These are phyloP conservation scores for Coemansia asiatica DNA, from an alignment of 192 early-diverging fungal genomes.

Conservation along the genomic window DNA sequence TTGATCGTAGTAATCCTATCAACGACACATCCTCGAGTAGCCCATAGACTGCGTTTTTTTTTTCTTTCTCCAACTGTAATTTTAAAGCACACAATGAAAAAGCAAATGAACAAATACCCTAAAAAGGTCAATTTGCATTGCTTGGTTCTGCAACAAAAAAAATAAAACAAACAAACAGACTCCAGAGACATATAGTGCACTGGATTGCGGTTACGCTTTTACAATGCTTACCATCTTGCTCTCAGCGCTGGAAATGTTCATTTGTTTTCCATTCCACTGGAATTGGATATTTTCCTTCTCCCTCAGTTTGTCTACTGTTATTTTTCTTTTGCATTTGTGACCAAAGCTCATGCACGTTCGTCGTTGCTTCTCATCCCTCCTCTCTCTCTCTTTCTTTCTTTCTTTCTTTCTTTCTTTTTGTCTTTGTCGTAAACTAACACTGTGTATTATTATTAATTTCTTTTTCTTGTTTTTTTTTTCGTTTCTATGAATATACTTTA, in stretches of 20 bases:
- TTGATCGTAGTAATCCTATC: background rate
- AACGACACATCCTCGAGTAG: background rate
- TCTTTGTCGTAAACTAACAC: no score
- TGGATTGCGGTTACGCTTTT: background rate
- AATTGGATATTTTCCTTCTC: background rate
- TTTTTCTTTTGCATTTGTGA: background rate
- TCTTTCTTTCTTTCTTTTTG: no score
- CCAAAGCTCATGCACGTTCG: background rate
- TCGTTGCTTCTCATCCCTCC: background rate
- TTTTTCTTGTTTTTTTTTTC: slow-evolving; percentile 2
- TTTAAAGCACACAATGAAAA: background rate
- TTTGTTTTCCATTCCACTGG: background rate
- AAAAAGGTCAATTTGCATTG: no score
- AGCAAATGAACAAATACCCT: no score
- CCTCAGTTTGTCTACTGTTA: background rate
- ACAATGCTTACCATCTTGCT: background rate
- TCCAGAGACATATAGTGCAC: no score
- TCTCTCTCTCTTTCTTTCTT: background rate
- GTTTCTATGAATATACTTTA: background rate
- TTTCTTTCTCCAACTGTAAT: background rate
- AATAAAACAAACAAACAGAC: no score
- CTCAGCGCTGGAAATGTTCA: background rate
- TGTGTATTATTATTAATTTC: background rate
- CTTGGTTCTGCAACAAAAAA: no score
- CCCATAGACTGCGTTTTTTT: background rate